These are phyloP conservation scores for Metschnikowia hibisci DNA, from an alignment of 805 yeast genomes.

Conservation along the genomic window DNA sequence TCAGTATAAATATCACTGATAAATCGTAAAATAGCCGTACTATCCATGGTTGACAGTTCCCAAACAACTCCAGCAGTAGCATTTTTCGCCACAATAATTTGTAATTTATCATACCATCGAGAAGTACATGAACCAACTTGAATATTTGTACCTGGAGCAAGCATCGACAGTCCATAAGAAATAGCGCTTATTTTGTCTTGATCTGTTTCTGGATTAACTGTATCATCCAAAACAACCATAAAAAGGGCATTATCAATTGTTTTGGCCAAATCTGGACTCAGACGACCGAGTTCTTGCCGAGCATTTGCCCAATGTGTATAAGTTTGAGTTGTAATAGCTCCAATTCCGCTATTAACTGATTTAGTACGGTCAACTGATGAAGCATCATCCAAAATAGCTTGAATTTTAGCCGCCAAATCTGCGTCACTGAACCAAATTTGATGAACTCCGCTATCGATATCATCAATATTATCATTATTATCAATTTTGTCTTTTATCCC, in stretches of 20 bases:
- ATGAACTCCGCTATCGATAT: constrained; percentile 19
- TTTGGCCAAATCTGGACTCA: constrained; percentile 35
- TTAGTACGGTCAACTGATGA: constrained; percentile 31
- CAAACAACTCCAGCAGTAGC: constrained; percentile 58
- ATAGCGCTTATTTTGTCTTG: constrained; percentile 47
- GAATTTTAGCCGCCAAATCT: constrained; percentile 45
- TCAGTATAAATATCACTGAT: constrained; percentile 58
- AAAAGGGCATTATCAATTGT: constrained; percentile 49
- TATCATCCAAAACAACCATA: constrained; percentile 47
- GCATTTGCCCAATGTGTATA: constrained; percentile 47
- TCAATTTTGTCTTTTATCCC: background rate
- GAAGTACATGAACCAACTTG: constrained; percentile 58
- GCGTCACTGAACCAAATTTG: constrained; percentile 52
- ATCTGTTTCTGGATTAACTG: constrained; percentile 42
- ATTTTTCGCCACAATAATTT: constrained; percentile 49
- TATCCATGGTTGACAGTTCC: constrained; percentile 57
- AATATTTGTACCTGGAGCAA: constrained; percentile 40
- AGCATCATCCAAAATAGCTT: constrained; percentile 40
- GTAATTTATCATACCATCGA: constrained; percentile 58
- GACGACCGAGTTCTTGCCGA: constrained; percentile 36
- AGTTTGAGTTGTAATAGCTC: constrained; percentile 53
- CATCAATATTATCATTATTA: constrained; percentile 1
- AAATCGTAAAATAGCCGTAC: constrained; percentile 54
- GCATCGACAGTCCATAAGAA: constrained; percentile 48
- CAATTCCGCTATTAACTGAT: constrained; percentile 44